These are phyloP conservation scores for Cutaneotrichosporon cyanovorans DNA, from an alignment of 1,284 basidiomycete genomes.

Conservation along the genomic window DNA sequence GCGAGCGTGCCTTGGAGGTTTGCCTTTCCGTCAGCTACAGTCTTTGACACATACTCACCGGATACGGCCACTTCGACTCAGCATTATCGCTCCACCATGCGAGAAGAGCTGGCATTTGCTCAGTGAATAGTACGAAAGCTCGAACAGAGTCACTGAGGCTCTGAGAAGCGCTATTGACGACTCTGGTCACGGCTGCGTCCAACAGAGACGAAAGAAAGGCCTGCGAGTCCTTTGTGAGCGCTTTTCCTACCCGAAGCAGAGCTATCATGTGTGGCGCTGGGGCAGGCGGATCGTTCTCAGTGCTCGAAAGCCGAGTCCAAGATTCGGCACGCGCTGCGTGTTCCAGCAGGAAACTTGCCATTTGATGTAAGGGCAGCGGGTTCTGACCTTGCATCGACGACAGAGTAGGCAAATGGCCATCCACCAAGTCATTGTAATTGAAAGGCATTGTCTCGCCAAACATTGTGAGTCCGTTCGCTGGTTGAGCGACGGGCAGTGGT, in stretches of 20 bases:
- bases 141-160: constrained; percentile 2
- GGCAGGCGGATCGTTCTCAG: constrained; percentile 5
- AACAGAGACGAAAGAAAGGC: constrained; percentile 12
- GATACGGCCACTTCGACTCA: constrained; percentile 25
- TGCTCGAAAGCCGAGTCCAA: constrained; percentile 6
- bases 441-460: not conserved
- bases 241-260: constrained; percentile 9
- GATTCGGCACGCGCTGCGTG: constrained; percentile 15
- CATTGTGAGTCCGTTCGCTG: not conserved
- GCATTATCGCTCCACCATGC: constrained; percentile 34
- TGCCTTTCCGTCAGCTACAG: not conserved
- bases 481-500: constrained; percentile 12
- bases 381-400: constrained; percentile 1
- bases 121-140: constrained; percentile 24
- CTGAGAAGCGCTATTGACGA: not conserved
- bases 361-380: constrained; percentile 16
- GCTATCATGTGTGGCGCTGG: constrained; percentile 12
- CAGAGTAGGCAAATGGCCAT: not conserved
- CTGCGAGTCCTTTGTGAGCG: constrained; percentile 11
- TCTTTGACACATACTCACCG: constrained; percentile 18
- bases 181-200: constrained; percentile 3
- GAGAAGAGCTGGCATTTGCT: constrained; percentile 27
- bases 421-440: constrained; percentile 4
- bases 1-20: constrained; percentile 11
- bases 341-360: constrained; percentile 19